These are phyloP conservation scores for Carex kokanica DNA, from an alignment of 176 grass and related monocot genomes.

Conservation along the genomic window DNA sequence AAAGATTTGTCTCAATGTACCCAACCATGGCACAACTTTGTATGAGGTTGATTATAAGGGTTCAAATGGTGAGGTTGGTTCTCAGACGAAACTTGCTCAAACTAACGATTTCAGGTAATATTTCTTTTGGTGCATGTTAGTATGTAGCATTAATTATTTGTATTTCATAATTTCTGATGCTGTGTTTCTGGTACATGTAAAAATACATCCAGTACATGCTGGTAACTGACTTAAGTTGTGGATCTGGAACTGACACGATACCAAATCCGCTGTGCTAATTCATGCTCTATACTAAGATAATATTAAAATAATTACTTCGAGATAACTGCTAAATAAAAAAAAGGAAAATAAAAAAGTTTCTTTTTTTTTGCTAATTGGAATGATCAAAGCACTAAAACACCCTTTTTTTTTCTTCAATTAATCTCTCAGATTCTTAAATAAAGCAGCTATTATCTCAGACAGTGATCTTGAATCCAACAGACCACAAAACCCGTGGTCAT, in stretches of 20 bases:
- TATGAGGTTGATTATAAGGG: constrained; percentile 32
- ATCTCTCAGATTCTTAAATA: constrained; percentile 58
- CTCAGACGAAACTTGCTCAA: neutral
- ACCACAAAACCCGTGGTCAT: constrained; percentile 34
- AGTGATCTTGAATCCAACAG: constrained; percentile 29
- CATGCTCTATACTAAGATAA: neutral
- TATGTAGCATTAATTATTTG: constrained; percentile 37
- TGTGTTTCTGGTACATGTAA: constrained; percentile 49
- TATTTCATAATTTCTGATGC: constrained; percentile 51
- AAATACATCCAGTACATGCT: constrained; percentile 41
- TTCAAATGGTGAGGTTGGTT: constrained; percentile 16
- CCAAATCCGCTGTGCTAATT: neutral
- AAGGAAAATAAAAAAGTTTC: neutral
- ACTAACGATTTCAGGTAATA: constrained; percentile 56
- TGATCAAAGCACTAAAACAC: neutral
- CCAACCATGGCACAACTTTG: constrained; percentile 31
- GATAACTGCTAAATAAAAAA: neutral
- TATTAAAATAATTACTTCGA: neutral
- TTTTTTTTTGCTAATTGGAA: neutral
- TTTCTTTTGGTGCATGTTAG: constrained; percentile 49
- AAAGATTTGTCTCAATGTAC: constrained; percentile 33
- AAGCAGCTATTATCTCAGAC: constrained; percentile 63
- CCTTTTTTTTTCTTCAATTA: constrained; percentile 31
- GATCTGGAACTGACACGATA: constrained; percentile 13
- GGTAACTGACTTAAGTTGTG: constrained; percentile 43